Base-by-base conservation (phyloP, 106 monocot genomes). In the Allium cepa region DNA sequence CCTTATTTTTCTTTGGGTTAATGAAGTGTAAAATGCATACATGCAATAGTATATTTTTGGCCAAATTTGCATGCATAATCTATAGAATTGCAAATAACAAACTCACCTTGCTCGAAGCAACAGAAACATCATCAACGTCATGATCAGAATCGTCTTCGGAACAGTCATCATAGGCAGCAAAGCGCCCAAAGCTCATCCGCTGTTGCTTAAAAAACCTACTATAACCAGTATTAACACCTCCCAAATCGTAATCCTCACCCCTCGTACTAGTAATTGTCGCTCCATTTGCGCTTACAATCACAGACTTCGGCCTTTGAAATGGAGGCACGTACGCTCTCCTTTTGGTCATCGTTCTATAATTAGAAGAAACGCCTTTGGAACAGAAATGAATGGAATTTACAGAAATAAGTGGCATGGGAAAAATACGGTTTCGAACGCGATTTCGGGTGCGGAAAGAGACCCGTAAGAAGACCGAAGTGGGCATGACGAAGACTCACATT, bases 101-200 rank as follows among this genome's bases (percentile, higher is more conserved):
- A 8, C 10, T 50, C 51, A 79, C 85, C 85, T 82, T 82, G 53
- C 36, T 72, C 15, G 82, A 66, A 26, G 52, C 67, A 2, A 81
- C 71, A 1, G 85, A 36, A 36, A 65, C 16, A 73, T 59, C 8
- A 57, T 8, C 83, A 18, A 57, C 26, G 4, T 87, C 86, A 3
- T 69, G 70, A 71, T 87, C 86, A 11, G 86, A 86, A 17, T 87
- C 86, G 47, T 87, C 86, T 11, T 83, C 86, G 8, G 86, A 87
- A 47, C 70, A 87, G 46, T 87, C 86, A 61, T 87, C 83, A 46
- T 82, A 79, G 0, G 83, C 74, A 36, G 36, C 36, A 52, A 57
- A 80, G 67, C 79, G 72, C 4, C 73, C 22, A 55, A 77, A 87
- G 36, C 71, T 69, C 9, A 77, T 64, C 64, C 71, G 73, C 71